These are phyloP conservation scores for Globisporangium middletonii DNA, from an alignment of 352 stramenopile genomes.

Conservation along the genomic window DNA sequence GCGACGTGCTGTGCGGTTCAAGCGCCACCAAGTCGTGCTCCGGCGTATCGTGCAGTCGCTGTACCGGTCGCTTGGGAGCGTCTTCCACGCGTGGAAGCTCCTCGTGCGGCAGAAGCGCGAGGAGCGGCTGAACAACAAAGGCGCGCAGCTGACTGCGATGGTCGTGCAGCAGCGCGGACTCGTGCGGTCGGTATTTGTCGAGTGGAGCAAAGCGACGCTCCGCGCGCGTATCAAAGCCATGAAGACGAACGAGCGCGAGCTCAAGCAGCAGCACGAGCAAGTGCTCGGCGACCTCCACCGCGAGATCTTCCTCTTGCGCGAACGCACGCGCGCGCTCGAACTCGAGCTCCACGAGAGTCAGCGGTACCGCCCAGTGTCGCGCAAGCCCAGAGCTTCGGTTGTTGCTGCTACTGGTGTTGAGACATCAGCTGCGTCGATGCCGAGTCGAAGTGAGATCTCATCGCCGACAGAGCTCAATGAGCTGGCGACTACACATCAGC, in stretches of 20 bases:
- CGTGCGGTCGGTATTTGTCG: constrained; percentile 40
- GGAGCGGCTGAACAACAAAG: constrained; percentile 41
- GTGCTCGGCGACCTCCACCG: constrained; percentile 23
- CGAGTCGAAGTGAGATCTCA: no score
- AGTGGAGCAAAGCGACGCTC: constrained; percentile 36
- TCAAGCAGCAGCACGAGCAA: constrained; percentile 25
- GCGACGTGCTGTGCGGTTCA: constrained; percentile 23
- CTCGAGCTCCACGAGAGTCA: constrained; percentile 3
- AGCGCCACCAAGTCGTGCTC: constrained; percentile 38
- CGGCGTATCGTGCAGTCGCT: constrained; percentile 45
- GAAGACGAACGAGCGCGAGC: constrained; percentile 15
- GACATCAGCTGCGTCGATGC: neutral
- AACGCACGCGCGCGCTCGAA: constrained; percentile 24
- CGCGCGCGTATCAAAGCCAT: constrained; percentile 20
- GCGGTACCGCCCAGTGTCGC: neutral
- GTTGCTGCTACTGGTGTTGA: neutral
- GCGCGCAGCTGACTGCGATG: constrained; percentile 43
- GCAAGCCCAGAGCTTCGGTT: neutral
- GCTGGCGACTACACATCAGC: no score
- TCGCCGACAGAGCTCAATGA: no score
- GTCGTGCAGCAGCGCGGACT: constrained; percentile 44
- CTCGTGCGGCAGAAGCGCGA: constrained; percentile 25
- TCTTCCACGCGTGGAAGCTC: constrained; percentile 54
- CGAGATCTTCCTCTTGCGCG: constrained; percentile 35
- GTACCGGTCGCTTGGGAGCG: constrained; percentile 38